Evolutionary conservation across 2,329 filamentous ascomycete species (phyloP), one percentile per base, ranked within the genome.

Genomic region (Fusarium cicatricum): DNA sequence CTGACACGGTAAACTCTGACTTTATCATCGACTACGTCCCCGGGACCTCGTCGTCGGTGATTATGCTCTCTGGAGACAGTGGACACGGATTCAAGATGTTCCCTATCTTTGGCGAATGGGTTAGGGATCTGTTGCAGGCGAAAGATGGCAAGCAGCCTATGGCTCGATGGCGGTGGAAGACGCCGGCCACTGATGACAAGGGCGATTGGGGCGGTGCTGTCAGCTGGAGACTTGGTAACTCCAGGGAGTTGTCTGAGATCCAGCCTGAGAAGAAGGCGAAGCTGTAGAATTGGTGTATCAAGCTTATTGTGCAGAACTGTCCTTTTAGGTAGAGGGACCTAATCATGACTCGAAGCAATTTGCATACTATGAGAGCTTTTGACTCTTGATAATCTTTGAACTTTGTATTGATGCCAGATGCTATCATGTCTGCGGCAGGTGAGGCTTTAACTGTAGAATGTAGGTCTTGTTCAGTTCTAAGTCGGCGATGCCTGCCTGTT

Each of bases 81-180:
- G 85, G 84, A 0, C 85, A 88, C 64, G 83, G 80, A 0, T 87
- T 87, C 69, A 87, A 88, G 71, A 84, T 87, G 79, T 79, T 87
- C 41, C 85, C 84, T 0, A 78, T 85, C 19, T 74, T 85, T n/a
- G 84, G 85, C 0, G 68, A 72, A n/a, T 87, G 82, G 77, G 78
- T 85, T 2, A 74, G 70, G 37, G 74, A 78, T 11, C 61, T 86
- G 5, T 44, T 87, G 0, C 73, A 76, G 17, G 71, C 75, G 2
- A 72, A 74, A 0, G 65, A 55, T 1, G 52, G 71, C 6, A 48
- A 62, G 33, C 83, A 86, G 68, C 68, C 67, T 1, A 69, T 78
- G 15, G 45, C 67, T 3, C 71, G 81, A 21, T 86, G 83, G 83
- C 68, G 75, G 15, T 86, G 83, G 83, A 84, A 82, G 71, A 65